Percentiles rank a stretch among this genome's conserved stretches.
phyloP scores from a whole-genome alignment of 306 rosid species.

The Neltuma alba region DNA sequence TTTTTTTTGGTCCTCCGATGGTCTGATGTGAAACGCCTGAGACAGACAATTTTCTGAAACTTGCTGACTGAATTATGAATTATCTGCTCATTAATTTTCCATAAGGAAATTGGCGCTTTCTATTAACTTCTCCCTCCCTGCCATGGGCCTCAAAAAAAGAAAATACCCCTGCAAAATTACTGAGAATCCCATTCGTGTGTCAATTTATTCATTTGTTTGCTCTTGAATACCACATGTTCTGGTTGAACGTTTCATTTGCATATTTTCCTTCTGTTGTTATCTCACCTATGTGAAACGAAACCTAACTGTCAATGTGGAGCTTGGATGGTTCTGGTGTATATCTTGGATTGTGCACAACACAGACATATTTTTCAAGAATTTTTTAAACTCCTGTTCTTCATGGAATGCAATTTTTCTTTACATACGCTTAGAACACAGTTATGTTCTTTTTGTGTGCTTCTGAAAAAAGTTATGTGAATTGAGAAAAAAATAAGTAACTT shows the following conservation, averaged over 20 bases:
- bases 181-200: background rate
- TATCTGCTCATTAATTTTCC: background rate
- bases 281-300: background rate
- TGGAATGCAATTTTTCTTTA: background rate
- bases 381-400: background rate
- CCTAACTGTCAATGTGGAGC: background rate
- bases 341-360: background rate
- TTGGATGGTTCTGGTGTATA: background rate
- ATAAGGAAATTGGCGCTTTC: background rate
- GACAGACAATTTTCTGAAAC: background rate
- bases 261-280: background rate
- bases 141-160: background rate
- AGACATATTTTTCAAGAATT: background rate
- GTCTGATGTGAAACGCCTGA: background rate
- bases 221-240: background rate
- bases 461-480: no score
- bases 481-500: conserved; percentile 7
- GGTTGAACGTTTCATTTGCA: background rate
- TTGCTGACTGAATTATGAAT: conserved; percentile 16
- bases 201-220: background rate
- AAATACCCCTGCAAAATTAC: background rate
- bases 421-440: background rate
- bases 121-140: background rate
- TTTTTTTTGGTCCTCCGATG: no score
- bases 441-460: background rate